Evolutionary conservation across 148 eudicot genomes (phyloP).

Genomic region (Agrostemma githago): DNA sequence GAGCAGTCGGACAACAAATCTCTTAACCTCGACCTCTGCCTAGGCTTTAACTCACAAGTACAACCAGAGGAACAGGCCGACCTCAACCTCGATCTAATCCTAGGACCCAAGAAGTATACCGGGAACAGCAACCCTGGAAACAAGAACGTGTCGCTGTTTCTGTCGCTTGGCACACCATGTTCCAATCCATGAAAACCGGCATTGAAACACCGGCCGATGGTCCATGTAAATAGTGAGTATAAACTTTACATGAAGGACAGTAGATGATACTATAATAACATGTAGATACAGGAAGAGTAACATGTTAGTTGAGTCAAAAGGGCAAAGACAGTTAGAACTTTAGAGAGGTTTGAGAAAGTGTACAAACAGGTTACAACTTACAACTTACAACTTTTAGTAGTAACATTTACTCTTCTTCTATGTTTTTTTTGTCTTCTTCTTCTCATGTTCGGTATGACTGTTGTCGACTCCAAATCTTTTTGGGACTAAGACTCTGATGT

Average conservation of each 20-base stretch:
- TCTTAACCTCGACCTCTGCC: conserved; percentile 26
- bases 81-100: conserved; percentile 21
- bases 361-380: not conserved
- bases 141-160: conserved; percentile 23
- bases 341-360: not conserved
- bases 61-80: conserved; percentile 7
- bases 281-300: not conserved
- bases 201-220: not conserved
- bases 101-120: not conserved
- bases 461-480: too few relatives aligned
- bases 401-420: not conserved
- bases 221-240: conserved; percentile 14
- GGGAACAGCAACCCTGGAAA: not conserved
- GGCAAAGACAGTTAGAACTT: not conserved
- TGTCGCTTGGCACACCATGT: conserved; percentile 33
- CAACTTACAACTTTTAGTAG: not conserved
- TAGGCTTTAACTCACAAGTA: conserved; percentile 12
- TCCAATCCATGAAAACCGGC: conserved; percentile 1
- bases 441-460: too few relatives aligned
- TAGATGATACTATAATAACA: conserved; percentile 2
- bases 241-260: conserved; percentile 2
- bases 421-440: not conserved
- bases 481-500: too few relatives aligned
- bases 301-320: not conserved
- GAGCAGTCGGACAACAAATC: conserved; percentile 16